phyloP scores from a whole-genome alignment of 1,284 basidiomycete species.

The Ustilago cynodontis region DNA sequence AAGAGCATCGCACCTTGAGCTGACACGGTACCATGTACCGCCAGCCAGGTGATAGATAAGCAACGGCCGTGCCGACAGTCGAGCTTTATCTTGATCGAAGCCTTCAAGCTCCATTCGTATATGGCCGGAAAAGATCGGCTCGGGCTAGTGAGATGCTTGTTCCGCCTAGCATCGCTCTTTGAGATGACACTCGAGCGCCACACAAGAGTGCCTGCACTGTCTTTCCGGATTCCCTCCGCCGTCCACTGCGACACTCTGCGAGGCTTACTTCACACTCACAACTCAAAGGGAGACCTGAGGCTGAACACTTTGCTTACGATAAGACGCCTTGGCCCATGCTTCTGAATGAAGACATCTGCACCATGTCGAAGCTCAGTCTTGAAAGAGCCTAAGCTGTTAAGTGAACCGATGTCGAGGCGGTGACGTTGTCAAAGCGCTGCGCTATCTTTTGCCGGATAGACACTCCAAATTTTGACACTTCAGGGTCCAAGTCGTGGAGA shows the following conservation, averaged over 20 bases:
- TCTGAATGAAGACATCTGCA: not conserved
- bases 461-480: constrained; percentile 17
- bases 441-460: not conserved
- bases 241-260: not conserved
- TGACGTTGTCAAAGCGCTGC: not conserved
- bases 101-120: not conserved
- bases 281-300: not conserved
- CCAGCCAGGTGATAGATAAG: not conserved
- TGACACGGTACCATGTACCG: not conserved
- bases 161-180: not conserved
- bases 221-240: not conserved
- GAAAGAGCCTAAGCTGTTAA: not conserved
- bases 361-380: not conserved
- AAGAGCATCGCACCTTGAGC: not conserved
- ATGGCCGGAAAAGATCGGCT: constrained; percentile 1
- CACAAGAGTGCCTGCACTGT: not conserved
- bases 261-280: not conserved
- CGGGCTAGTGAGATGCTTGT: not conserved
- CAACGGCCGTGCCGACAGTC: not conserved
- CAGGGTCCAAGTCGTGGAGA: constrained; percentile 17
- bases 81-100: not conserved
- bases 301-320: not conserved
- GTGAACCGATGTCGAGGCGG: not conserved
- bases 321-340: not conserved
- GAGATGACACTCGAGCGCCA: not conserved